Percentiles rank a stretch among this genome's conserved stretches.
Conservation (phyloP, 148 eudicot species). For the Vaccinium darrowii region DNA sequence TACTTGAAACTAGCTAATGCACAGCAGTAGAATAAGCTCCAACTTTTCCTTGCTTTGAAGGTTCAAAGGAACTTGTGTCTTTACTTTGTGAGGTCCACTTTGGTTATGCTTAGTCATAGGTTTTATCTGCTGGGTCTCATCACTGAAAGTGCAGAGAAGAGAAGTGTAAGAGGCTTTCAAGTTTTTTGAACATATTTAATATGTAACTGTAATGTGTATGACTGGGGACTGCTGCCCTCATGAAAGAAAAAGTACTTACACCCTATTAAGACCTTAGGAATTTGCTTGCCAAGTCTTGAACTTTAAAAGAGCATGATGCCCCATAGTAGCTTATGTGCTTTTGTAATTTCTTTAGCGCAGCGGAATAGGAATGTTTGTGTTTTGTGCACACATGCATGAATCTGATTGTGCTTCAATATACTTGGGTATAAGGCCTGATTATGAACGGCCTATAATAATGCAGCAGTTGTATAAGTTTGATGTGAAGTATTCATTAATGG, state of each 20-base stretch:
- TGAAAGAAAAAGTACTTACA: background rate
- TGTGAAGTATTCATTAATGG: background rate
- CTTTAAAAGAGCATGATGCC: background rate
- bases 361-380: background rate
- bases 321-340: background rate
- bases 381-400: background rate
- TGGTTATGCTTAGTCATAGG: background rate
- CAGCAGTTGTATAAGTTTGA: background rate
- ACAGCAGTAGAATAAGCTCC: background rate
- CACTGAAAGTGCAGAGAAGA: background rate
- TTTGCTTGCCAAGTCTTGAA: background rate
- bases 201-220: background rate
- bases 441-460: background rate
- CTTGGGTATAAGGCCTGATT: background rate
- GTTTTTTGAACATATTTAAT: background rate
- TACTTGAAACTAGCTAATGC: background rate
- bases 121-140: background rate
- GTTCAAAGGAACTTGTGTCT: background rate
- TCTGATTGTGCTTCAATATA: background rate
- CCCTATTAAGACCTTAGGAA: background rate
- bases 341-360: too few relatives aligned
- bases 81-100: background rate
- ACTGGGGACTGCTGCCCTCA: background rate
- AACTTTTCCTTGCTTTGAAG: conserved; percentile 9
- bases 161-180: background rate